phyloP scores from a whole-genome alignment of 805 yeast genomes.

The Candida verbasci region DNA sequence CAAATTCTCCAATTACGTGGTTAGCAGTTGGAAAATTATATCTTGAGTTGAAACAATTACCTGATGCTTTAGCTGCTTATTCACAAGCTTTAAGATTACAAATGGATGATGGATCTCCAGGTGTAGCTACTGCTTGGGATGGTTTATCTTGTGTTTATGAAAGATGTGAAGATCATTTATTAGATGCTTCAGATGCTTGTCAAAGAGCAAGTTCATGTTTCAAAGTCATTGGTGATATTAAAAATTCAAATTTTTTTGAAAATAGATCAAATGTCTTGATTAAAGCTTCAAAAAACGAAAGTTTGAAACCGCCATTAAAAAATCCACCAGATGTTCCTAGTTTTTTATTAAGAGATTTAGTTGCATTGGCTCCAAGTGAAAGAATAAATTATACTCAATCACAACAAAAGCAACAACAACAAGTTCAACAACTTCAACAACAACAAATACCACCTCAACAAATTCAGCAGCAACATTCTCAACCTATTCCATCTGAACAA shows the following conservation, averaged over 20 bases:
- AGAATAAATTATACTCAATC: constrained; percentile 35
- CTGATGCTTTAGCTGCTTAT: constrained; percentile 65
- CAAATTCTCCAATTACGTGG: constrained; percentile 60
- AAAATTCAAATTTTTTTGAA: constrained; percentile 39
- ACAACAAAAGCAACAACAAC: constrained; percentile 20
- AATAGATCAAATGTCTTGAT: constrained; percentile 40
- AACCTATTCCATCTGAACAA: constrained; percentile 11
- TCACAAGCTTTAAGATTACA: constrained; percentile 58
- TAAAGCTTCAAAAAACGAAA: constrained; percentile 40
- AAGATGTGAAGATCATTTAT: constrained; percentile 55
- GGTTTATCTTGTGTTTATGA: constrained; percentile 61
- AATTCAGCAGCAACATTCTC: constrained; percentile 11
- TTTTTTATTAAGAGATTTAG: constrained; percentile 37
- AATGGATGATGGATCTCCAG: constrained; percentile 41
- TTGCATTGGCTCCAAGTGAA: constrained; percentile 38
- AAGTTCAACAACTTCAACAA: constrained; percentile 8
- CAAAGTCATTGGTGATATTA: constrained; percentile 41
- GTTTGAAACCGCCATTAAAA: constrained; percentile 43
- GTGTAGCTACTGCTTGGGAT: constrained; percentile 61
- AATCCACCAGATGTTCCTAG: constrained; percentile 47
- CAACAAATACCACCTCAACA: constrained; percentile 17
- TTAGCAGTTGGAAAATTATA: constrained; percentile 61
- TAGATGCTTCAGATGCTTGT: constrained; percentile 60
- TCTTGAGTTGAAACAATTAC: constrained; percentile 53
- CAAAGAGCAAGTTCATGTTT: constrained; percentile 47